Base-by-base conservation (phyloP, 768 basidiomycete species). In the Bullera alba region DNA sequence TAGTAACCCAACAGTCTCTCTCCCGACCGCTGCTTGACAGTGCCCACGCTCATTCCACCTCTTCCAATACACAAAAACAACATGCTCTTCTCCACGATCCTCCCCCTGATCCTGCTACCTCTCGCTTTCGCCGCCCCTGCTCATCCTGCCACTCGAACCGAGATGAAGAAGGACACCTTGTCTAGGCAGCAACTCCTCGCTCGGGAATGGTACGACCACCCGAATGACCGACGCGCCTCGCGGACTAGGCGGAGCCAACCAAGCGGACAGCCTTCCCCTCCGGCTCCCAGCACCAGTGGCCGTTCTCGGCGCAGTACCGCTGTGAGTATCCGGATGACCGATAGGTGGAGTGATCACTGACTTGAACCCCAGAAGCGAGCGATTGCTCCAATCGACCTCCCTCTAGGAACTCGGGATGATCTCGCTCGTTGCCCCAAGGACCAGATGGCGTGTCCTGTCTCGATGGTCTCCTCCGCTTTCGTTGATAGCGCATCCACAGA, bases 401-500 rank as follows among this genome's bases (percentile, higher is more conserved):
- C 38, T 16, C 38, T 42, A 4, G 46, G 46, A n/a, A 19, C 35
- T 8, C 7, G n/a, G n/a, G 23, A 37, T 6, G 46, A 48, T 48
- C 34, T 48, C 8, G 46, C 30, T 10, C 30, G 46, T 5, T 48
- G 46, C 26, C 46, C 46, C 19, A 21, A 5, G 4, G 17, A 35
- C 12, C 35, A 36, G 46, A 48, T 48, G 46, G 46, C 46, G 4
- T 48, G 46, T 27, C 46, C 46, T 8, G 30, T 48, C 17, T 19
- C 29, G 7, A 17, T 6, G n/a, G 45, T 32, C 12, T n/a, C 29
- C 29, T 5, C 29, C 15, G 14, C 12, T 46, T 16, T 16, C 15
- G 5, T 21, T 7, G 19, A 39, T n/a, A n/a, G n/a, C 32, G 32
- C 8, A n/a, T 34, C 32, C 8, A 39, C 37, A 8, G 37, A 10